phyloP scores from a whole-genome alignment of 106 monocot species.

The Allium sativum region DNA sequence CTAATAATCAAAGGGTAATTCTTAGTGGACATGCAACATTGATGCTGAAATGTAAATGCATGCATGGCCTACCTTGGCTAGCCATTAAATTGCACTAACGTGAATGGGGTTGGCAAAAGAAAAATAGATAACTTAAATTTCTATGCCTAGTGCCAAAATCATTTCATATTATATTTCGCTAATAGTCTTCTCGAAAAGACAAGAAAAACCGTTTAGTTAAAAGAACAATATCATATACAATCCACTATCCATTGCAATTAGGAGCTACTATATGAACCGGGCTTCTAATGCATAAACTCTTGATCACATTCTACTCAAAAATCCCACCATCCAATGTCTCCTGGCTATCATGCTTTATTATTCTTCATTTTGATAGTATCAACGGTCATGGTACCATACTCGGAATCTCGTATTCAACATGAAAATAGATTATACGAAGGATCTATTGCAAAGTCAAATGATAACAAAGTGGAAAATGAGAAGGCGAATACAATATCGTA shows the following conservation, averaged over 20 bases:
- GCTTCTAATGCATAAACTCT: constrained; percentile 5
- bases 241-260: too few relatives aligned
- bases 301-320: constrained; percentile 8
- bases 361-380: constrained; percentile 15
- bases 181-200: too few relatives aligned
- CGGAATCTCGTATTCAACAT: constrained; percentile 5
- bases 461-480: too few relatives aligned
- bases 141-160: too few relatives aligned
- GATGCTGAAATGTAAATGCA: neutral
- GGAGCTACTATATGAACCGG: constrained; percentile 10
- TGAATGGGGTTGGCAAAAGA: too few relatives aligned
- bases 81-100: too few relatives aligned
- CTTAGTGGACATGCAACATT: neutral
- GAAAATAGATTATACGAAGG: neutral
- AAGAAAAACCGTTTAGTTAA: too few relatives aligned
- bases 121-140: too few relatives aligned
- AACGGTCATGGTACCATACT: neutral
- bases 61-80: too few relatives aligned
- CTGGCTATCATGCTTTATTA: neutral
- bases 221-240: too few relatives aligned
- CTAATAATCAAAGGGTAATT: too few relatives aligned
- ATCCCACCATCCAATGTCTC: neutral
- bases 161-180: too few relatives aligned
- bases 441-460: neutral
- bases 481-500: neutral